These are phyloP conservation scores for Salmacisia buchloeana DNA, from an alignment of 1,284 basidiomycete species.

Conservation along the genomic window DNA sequence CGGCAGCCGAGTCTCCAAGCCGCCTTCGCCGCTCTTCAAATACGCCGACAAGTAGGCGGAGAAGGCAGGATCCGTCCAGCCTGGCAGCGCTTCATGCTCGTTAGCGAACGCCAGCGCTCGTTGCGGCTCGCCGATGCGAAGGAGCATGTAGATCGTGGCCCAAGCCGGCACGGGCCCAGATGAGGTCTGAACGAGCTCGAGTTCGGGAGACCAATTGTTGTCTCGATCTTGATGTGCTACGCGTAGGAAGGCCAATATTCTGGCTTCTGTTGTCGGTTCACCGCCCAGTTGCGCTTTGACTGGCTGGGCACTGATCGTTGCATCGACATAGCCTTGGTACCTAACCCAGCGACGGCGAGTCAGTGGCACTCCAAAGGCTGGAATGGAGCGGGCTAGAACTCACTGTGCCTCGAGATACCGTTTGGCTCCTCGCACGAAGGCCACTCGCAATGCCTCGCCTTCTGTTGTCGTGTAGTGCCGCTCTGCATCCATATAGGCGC, in stretches of 20 bases:
- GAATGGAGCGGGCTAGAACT: no score
- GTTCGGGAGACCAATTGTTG: slow-evolving; percentile 35
- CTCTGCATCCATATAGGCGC: slow-evolving; percentile 51
- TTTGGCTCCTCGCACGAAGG: slow-evolving; percentile 68
- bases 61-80: slow-evolving; percentile 76
- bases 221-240: slow-evolving; percentile 39
- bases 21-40: slow-evolving; percentile 78
- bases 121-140: slow-evolving; percentile 73
- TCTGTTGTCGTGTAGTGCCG: slow-evolving; percentile 16
- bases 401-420: slow-evolving; percentile 70
- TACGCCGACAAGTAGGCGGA: slow-evolving; percentile 75
- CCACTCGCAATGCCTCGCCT: slow-evolving; percentile 40
- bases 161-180: slow-evolving; percentile 63
- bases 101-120: slow-evolving; percentile 70
- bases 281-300: slow-evolving; percentile 84
- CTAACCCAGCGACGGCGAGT: no score
- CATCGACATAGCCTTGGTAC: slow-evolving; percentile 71
- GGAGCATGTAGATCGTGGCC: slow-evolving; percentile 84
- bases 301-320: slow-evolving; percentile 74
- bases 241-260: slow-evolving; percentile 56
- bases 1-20: slow-evolving; percentile 51
- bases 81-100: slow-evolving; percentile 68
- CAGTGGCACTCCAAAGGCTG: no score
- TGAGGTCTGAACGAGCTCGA: slow-evolving; percentile 34
- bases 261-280: slow-evolving; percentile 81